Conservation (phyloP, 2,329 filamentous ascomycete species). For the Fusarium redolens region DNA sequence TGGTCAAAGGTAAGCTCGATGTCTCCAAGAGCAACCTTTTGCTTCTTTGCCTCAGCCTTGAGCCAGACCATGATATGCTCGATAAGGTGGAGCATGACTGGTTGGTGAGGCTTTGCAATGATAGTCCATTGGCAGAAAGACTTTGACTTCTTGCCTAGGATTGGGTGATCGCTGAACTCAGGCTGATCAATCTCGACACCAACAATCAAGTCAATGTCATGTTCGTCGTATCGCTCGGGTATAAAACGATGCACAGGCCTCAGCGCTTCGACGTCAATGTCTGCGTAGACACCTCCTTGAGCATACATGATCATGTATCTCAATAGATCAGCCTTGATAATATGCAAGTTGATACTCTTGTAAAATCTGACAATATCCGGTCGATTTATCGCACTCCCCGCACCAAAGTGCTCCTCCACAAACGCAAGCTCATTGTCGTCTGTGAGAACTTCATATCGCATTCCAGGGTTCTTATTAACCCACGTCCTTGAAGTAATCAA, state of each 20-base stretch:
- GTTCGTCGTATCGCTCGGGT: conserved; percentile 66
- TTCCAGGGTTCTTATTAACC: conserved; percentile 72
- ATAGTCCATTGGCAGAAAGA: conserved; percentile 84
- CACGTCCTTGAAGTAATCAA: conserved; percentile 70
- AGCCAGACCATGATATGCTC: conserved; percentile 77
- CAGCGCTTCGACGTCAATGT: conserved; percentile 56
- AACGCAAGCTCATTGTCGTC: conserved; percentile 75
- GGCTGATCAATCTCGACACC: conserved; percentile 79
- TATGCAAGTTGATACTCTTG: conserved; percentile 68
- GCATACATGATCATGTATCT: conserved; percentile 78
- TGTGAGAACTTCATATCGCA: conserved; percentile 76
- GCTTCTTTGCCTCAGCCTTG: conserved; percentile 66
- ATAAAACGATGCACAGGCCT: conserved; percentile 51
- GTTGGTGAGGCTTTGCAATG: conserved; percentile 73
- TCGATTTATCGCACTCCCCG: conserved; percentile 72
- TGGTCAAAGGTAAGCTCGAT: conserved; percentile 78
- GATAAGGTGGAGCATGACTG: conserved; percentile 75
- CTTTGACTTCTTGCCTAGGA: conserved; percentile 74
- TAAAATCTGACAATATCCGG: conserved; percentile 74
- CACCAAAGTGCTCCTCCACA: conserved; percentile 75
- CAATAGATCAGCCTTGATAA: conserved; percentile 75
- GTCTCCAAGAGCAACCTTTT: conserved; percentile 68
- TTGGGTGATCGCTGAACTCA: conserved; percentile 70
- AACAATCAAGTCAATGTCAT: conserved; percentile 77
- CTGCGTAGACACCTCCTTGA: conserved; percentile 78